Percentiles rank a stretch among this genome's conserved stretches.
Evolutionary conservation across 2,329 filamentous ascomycete genomes (phyloP).

Genomic region (Pseudogymnoascus sp.): DNA sequence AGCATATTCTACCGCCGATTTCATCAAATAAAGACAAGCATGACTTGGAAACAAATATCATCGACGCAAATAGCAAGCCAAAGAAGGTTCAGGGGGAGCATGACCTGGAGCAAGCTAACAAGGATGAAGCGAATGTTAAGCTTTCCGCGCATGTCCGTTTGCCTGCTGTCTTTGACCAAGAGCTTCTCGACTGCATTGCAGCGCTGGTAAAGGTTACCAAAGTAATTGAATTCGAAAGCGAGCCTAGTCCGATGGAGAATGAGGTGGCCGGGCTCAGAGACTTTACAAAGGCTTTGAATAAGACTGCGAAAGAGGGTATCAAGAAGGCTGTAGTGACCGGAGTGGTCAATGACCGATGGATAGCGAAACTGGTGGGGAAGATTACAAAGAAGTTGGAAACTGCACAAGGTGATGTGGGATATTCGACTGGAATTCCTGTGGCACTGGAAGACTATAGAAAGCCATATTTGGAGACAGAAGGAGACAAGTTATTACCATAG

Average conservation of each 20-base stretch:
- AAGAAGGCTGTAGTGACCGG: constrained; percentile 39
- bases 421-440: constrained; percentile 41
- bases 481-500: constrained; percentile 22
- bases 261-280: constrained; percentile 26
- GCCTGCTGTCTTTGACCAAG: constrained; percentile 43
- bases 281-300: constrained; percentile 26
- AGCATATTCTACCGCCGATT: constrained; percentile 41
- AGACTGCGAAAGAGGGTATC: constrained; percentile 37
- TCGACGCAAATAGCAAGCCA: constrained; percentile 37
- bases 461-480: constrained; percentile 10
- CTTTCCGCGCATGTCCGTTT: constrained; percentile 42
- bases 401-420: constrained; percentile 44
- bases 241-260: constrained; percentile 25
- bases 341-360: constrained; percentile 47
- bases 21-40: constrained; percentile 30
- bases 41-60: constrained; percentile 32
- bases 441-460: constrained; percentile 18
- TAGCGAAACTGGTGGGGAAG: constrained; percentile 46
- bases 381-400: constrained; percentile 41
- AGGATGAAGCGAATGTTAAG: constrained; percentile 42
- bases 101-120: constrained; percentile 34
- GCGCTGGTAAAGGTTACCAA: constrained; percentile 51
- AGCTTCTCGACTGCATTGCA: constrained; percentile 46
- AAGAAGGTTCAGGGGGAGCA: constrained; percentile 35
- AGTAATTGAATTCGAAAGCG: constrained; percentile 45